phyloP scores from a whole-genome alignment of 768 basidiomycete genomes.

The Russula lepida region DNA sequence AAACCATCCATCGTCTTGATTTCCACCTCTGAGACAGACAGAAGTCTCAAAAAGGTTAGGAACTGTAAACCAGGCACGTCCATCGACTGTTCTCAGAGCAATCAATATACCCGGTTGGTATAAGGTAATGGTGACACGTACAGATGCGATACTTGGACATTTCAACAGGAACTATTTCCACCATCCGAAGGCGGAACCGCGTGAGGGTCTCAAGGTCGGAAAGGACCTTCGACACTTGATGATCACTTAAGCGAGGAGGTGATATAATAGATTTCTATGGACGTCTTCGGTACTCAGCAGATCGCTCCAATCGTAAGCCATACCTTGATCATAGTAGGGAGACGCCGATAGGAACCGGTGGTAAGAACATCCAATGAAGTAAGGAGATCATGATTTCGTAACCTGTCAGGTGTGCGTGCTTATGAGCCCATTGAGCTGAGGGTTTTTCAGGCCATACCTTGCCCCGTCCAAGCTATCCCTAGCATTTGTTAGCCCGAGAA shows the following conservation, averaged over 20 bases:
- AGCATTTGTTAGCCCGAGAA: conserved; percentile 52
- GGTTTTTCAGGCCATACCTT: conserved; percentile 40
- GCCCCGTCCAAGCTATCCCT: conserved; percentile 68
- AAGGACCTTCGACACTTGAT: conserved; percentile 56
- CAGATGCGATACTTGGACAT: conserved; percentile 66
- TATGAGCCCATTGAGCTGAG: background rate
- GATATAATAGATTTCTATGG: conserved; percentile 63
- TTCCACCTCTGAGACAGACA: conserved; percentile 63
- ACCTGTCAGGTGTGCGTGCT: conserved; percentile 34
- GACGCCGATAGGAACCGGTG: conserved; percentile 74
- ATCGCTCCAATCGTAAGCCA: background rate
- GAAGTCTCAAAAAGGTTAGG: conserved; percentile 67
- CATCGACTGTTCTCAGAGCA: conserved; percentile 42
- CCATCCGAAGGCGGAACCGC: conserved; percentile 67
- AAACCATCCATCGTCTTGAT: conserved; percentile 74
- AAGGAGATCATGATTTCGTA: conserved; percentile 88
- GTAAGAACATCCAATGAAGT: conserved; percentile 87
- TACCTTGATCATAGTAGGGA: conserved; percentile 79
- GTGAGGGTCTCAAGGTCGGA: conserved; percentile 68
- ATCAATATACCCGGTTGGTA: conserved; percentile 19
- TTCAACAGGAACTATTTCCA: conserved; percentile 74
- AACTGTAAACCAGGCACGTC: conserved; percentile 70
- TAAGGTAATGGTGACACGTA: conserved; percentile 29
- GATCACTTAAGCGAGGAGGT: conserved; percentile 55
- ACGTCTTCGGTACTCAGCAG: background rate